Evolutionary conservation across 176 grass and related monocot species (phyloP).

Genomic region (Juncus inflexus): DNA sequence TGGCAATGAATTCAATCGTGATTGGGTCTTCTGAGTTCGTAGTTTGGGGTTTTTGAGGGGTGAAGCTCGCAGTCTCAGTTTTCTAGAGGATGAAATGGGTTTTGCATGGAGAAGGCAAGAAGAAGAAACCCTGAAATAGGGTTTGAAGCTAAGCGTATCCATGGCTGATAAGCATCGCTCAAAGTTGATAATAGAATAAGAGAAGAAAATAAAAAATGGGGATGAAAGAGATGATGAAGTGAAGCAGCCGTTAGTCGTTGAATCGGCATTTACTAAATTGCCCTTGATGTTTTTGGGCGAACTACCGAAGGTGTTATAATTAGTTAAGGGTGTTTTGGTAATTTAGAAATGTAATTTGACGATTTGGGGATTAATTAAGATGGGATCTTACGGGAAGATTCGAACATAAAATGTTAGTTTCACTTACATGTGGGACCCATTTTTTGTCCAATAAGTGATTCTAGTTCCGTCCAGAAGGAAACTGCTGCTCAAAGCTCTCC

Average conservation of each 20-base stretch:
- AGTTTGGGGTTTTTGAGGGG: constrained; percentile 16
- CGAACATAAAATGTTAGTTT: neutral
- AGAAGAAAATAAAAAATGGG: neutral
- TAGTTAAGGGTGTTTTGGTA: neutral
- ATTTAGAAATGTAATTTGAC: neutral
- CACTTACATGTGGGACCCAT: neutral
- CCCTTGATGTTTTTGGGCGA: neutral
- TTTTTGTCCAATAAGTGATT: neutral
- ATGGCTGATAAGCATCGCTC: constrained; percentile 80
- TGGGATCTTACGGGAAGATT: constrained; percentile 35
- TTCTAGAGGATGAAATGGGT: constrained; percentile 3
- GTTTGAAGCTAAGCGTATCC: constrained; percentile 57
- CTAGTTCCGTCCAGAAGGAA: no score
- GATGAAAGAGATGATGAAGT: neutral
- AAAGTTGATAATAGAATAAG: constrained; percentile 8
- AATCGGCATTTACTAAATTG: neutral
- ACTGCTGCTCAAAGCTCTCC: no score
- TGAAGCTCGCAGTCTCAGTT: neutral
- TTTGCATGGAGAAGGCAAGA: neutral
- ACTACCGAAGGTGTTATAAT: neutral
- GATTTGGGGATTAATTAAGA: neutral
- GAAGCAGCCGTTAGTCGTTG: neutral
- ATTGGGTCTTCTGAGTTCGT: neutral
- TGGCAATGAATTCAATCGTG: neutral
- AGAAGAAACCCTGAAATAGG: constrained; percentile 42